Evolutionary conservation across 2,329 filamentous ascomycete genomes (phyloP), one percentile per base, ranked within the genome.

Genomic region (Xenosphaeropsis pyriputrescens): DNA sequence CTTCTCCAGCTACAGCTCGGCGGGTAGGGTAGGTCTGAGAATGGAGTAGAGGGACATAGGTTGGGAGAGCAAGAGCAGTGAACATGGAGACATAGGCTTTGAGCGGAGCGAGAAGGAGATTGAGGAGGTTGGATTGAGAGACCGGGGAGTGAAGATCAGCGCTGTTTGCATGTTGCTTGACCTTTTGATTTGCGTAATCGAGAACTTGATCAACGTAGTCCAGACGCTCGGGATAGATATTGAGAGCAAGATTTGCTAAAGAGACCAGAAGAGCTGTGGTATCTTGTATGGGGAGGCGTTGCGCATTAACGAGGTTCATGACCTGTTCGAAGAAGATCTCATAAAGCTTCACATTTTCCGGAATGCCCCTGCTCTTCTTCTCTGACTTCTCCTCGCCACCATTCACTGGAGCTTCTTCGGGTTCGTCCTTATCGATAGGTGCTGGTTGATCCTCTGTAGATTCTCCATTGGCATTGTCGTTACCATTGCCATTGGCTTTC

Each of bases 271-370:
- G 65, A 8, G 88, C 91, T 49, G 94, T 91, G 14, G 84, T 93
- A 56, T 98, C 93, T 57, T 93, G 86, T 46, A 98, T 89, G 1
- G 88, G 82, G 37, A 98, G 68, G 47, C 85, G 79, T 53, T 95
- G 85, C 37, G 83, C 84, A 59, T 86, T 89, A 44, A 96, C 88
- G 37, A 98, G 67, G 51, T 89, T 88, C 54, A 93, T 82, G 44
- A 96, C 91, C 58, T 96, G 91, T 37, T 86, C 80, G 53, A 96
- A 93, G 67, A 96, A 98, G 42, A 96, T 85, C 59, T 96, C 88
- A 57, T 96, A 96, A 17, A 98, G 72, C 59, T 85, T 89, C 41
- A 94, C 77, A 50, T 85, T 79, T 37, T 78, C 70, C 1, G 80
- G 79, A 46, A 85, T 83, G 15, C 73, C 64, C 49, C 59, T 58